phyloP scores from a whole-genome alignment of 2,329 filamentous ascomycete species.

The Calonectria honghensis region DNA sequence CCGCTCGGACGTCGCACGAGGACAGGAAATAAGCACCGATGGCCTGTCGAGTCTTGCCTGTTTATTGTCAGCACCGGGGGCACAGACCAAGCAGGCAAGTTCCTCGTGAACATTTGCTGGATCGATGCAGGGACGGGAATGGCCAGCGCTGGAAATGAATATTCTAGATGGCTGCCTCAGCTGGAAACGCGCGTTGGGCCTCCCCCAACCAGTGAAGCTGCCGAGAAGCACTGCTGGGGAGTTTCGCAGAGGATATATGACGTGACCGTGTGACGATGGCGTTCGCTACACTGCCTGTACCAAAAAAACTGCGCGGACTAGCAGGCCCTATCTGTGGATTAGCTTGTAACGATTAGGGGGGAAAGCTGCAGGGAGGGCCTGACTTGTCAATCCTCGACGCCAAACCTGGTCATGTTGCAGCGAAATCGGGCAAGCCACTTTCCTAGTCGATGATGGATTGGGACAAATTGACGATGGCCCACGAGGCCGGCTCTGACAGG shows the following conservation, averaged over 20 bases:
- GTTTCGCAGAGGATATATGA: not conserved
- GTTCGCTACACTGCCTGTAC: not conserved
- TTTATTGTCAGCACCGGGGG: slow-evolving; percentile 7
- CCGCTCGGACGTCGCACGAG: slow-evolving; percentile 8
- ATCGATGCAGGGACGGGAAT: slow-evolving; percentile 24
- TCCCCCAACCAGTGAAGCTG: slow-evolving; percentile 16
- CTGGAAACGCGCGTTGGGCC: slow-evolving; percentile 3
- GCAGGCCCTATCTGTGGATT: slow-evolving; percentile 10
- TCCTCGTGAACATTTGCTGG: not conserved
- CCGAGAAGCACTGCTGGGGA: slow-evolving; percentile 9
- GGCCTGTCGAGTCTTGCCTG: not conserved
- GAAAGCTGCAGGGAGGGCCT: slow-evolving; percentile 22
- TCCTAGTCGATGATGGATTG: not conserved
- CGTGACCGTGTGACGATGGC: slow-evolving; percentile 26
- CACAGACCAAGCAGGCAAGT: slow-evolving; percentile 13
- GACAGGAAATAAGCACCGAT: slow-evolving; percentile 17
- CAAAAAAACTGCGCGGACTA: not conserved
- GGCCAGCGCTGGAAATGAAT: slow-evolving; percentile 23
- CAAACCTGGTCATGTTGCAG: slow-evolving; percentile 19
- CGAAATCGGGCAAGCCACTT: slow-evolving; percentile 27
- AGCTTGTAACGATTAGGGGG: slow-evolving; percentile 8
- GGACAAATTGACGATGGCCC: not conserved
- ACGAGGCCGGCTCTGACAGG: not conserved
- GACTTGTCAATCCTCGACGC: slow-evolving; percentile 34
- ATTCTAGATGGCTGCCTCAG: slow-evolving; percentile 16